Evolutionary conservation across 2,329 filamentous ascomycete species (phyloP).

Genomic region (Colletotrichum sp.): DNA sequence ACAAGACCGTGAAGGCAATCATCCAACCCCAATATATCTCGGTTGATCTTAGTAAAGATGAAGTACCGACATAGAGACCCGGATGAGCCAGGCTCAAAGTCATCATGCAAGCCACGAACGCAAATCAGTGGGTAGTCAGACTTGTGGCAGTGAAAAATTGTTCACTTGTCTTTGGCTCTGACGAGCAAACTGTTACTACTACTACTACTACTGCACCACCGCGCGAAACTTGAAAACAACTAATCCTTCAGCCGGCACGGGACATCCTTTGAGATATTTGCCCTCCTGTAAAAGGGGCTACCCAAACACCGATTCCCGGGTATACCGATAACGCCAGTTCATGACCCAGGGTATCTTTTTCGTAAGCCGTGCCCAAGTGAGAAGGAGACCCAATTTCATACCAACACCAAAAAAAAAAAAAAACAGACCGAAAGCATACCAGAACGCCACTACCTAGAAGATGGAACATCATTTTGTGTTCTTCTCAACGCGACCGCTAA

Average conservation of each 20-base stretch:
- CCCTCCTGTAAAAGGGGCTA: not conserved
- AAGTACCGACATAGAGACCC: not conserved
- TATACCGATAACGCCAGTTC: not conserved
- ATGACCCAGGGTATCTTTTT: not conserved
- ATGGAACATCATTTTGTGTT: not conserved
- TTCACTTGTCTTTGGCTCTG: not conserved
- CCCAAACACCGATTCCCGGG: not conserved
- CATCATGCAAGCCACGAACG: not conserved
- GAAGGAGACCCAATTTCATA: not conserved
- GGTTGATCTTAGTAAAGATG: not conserved
- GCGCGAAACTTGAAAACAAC: not conserved
- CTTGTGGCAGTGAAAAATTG: not conserved
- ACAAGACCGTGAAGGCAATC: not conserved
- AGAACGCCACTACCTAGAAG: not conserved
- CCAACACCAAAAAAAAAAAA: not conserved
- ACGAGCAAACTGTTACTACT: not conserved
- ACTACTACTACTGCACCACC: not conserved
- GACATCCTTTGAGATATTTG: not conserved
- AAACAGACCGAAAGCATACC: not conserved
- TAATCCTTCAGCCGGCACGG: not conserved
- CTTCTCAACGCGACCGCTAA: not conserved
- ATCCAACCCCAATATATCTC: not conserved
- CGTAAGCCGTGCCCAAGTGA: not conserved
- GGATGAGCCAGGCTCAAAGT: not conserved
- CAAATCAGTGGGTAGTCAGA: not conserved